A percentile compares a stretch with the other conserved stretches of the same genome.
Evolutionary conservation across 1,139 yeast species (phyloP).

Genomic region (Suhomyces chickasaworum): DNA sequence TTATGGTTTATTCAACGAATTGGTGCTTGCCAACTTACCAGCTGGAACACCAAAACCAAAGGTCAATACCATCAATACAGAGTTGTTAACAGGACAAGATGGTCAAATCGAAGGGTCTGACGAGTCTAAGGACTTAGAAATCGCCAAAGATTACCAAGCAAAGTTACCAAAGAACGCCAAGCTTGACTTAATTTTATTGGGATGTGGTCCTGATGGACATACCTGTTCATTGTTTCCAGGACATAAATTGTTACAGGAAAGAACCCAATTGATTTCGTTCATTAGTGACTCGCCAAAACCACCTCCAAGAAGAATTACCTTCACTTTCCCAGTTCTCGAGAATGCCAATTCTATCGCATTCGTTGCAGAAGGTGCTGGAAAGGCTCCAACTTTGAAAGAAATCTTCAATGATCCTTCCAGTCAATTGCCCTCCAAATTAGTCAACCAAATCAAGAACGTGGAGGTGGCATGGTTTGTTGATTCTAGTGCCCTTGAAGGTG

Average conservation of each 20-base stretch:
- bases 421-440: conserved; percentile 71
- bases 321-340: conserved; percentile 65
- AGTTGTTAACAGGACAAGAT: conserved; percentile 47
- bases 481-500: conserved; percentile 69
- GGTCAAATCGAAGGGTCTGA: conserved; percentile 45
- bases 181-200: conserved; percentile 63
- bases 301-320: conserved; percentile 74
- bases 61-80: conserved; percentile 53
- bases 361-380: conserved; percentile 88
- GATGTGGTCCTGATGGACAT: conserved; percentile 84
- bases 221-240: conserved; percentile 76
- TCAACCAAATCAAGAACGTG: conserved; percentile 52
- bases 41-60: conserved; percentile 37
- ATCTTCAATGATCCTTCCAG: conserved; percentile 59
- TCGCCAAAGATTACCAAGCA: conserved; percentile 54
- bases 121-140: conserved; percentile 41
- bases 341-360: conserved; percentile 64
- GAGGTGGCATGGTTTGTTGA: conserved; percentile 82
- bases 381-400: conserved; percentile 70
- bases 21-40: conserved; percentile 52
- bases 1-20: conserved; percentile 60
- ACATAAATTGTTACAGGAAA: conserved; percentile 49
- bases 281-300: conserved; percentile 72
- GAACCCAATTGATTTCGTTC: conserved; percentile 39
- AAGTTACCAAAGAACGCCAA: conserved; percentile 42